These are phyloP conservation scores for Podila verticillata DNA, from an alignment of 192 early-diverging fungal species.

Conservation along the genomic window DNA sequence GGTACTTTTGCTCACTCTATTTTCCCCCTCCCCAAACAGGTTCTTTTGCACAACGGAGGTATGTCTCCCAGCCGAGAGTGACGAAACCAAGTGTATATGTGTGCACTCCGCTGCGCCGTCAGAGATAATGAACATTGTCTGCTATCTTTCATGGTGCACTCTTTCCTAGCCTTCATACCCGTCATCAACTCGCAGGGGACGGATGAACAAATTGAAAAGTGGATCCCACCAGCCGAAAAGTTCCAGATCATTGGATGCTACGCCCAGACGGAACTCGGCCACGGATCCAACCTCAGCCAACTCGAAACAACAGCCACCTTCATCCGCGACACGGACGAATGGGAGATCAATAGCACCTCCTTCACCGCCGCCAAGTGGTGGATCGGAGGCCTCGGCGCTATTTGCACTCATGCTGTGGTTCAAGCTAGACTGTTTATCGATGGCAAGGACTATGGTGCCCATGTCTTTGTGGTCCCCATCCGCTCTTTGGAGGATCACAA, in stretches of 20 bases:
- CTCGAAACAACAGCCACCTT: slow-evolving; percentile 90
- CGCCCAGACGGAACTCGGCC: slow-evolving; percentile 86
- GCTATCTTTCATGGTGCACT: neutral
- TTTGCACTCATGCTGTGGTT: slow-evolving; percentile 74
- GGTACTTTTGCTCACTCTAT: neutral
- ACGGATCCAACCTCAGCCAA: slow-evolving; percentile 77
- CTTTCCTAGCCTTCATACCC: slow-evolving; percentile 72
- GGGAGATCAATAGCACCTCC: slow-evolving; percentile 82
- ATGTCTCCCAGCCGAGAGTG: neutral
- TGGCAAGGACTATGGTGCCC: slow-evolving; percentile 70
- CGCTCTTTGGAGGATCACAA: slow-evolving; percentile 67
- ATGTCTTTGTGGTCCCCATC: slow-evolving; percentile 72
- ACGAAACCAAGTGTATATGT: no score
- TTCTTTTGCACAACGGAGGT: slow-evolving; percentile 39
- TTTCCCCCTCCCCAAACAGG: neutral
- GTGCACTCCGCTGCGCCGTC: no score
- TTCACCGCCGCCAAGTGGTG: slow-evolving; percentile 77
- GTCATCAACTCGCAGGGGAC: slow-evolving; percentile 77
- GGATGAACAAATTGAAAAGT: slow-evolving; percentile 76
- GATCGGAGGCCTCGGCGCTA: slow-evolving; percentile 73
- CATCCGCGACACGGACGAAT: slow-evolving; percentile 84
- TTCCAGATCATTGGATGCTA: slow-evolving; percentile 86
- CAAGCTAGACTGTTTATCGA: slow-evolving; percentile 67
- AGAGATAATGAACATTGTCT: no score
- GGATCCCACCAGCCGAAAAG: slow-evolving; percentile 70